Conservation (phyloP, 2,329 filamentous ascomycete species). For the Drechslera avenae region DNA sequence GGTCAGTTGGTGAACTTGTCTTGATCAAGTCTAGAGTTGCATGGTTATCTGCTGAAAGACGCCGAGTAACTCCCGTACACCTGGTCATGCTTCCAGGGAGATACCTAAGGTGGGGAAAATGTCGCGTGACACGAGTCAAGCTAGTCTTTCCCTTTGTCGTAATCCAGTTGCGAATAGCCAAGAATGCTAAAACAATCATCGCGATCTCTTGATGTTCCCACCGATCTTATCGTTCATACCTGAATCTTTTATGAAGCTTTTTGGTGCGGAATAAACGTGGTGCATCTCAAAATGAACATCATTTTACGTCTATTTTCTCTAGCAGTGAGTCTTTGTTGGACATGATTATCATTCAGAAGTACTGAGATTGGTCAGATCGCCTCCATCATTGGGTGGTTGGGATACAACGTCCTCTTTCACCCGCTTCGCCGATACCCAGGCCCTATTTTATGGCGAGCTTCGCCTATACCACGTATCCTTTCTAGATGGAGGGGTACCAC, state of each 20-base stretch:
- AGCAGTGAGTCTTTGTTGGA: not conserved
- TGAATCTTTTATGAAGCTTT: not conserved
- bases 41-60: not conserved
- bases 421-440: conserved; percentile 8
- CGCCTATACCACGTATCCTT: conserved; percentile 9
- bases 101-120: conserved; percentile 33
- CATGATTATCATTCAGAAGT: not conserved
- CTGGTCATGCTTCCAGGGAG: conserved; percentile 38
- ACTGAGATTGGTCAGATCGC: not conserved
- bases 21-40: conserved; percentile 6
- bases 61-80: conserved; percentile 28
- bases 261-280: not conserved
- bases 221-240: not conserved
- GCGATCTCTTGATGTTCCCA: not conserved
- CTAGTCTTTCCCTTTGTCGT: not conserved
- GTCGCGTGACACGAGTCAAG: not conserved
- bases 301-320: not conserved
- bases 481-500: conserved; percentile 6
- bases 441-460: not conserved
- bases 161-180: not conserved
- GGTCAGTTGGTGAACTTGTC: not conserved
- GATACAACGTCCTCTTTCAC: conserved; percentile 4
- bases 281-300: not conserved
- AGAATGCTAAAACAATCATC: not conserved
- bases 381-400: conserved; percentile 2